Evolutionary conservation across 2,329 filamentous ascomycete species (phyloP).

Genomic region (Sclerotinia glacialis): DNA sequence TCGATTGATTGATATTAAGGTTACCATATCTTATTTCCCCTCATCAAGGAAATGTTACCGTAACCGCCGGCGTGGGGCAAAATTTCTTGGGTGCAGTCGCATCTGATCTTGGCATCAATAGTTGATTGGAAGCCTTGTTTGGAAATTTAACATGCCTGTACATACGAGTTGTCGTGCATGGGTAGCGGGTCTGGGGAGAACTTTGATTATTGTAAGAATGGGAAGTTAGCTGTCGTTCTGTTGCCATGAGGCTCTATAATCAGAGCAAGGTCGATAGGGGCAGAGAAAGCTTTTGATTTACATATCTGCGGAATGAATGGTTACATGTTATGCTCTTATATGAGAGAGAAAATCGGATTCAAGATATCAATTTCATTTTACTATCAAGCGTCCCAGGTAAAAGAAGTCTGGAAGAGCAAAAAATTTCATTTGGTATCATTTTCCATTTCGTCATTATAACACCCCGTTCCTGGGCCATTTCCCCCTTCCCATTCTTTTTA

Average conservation of each 20-base stretch:
- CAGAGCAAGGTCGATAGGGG: neutral
- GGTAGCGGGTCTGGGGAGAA: neutral
- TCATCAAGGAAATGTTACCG: neutral
- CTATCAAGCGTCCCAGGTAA: neutral
- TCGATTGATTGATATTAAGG: no score
- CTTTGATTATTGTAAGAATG: neutral
- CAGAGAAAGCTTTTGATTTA: neutral
- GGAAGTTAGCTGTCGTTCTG: neutral
- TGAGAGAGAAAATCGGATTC: neutral
- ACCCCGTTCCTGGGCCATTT: neutral
- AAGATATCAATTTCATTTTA: neutral
- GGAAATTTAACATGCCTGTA: neutral
- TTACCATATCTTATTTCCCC: neutral
- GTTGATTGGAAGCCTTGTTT: neutral
- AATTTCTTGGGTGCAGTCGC: neutral
- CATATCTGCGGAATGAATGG: neutral
- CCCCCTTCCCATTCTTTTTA: neutral
- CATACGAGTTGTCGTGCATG: neutral
- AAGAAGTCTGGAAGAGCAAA: neutral
- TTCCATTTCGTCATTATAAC: neutral
- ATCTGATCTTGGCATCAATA: slow-evolving; percentile 1
- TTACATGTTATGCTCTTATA: neutral
- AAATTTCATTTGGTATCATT: slow-evolving; percentile 12
- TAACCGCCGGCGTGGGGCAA: slow-evolving; percentile 15
- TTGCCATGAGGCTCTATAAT: neutral